Base-by-base conservation (phyloP, 345 rosid species). In the Salix exigua region DNA sequence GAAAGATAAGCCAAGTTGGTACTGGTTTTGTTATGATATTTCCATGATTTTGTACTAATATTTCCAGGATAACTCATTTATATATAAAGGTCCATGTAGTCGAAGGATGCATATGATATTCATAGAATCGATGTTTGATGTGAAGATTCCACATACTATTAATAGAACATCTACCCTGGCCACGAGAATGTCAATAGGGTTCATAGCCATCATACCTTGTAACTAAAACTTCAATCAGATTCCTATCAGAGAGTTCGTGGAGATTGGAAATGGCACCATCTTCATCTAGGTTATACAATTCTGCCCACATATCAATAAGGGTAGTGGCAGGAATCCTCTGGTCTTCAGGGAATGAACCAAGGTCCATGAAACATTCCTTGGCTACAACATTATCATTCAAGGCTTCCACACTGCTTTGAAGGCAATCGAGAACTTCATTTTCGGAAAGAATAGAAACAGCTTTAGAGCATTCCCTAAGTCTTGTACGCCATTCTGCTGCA, bases 351-450 rank as follows among this genome's bases (percentile, higher is more conserved):
- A 81, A 81, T 50, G 74, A 62, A 62, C 84, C 80, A 3, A 81
- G 75, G 65, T 81, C 84, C 80, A 73, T 77, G 72, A 35, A 81
- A 69, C 84, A 81, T 72, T 77, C 78, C 71, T 73, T 81, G 50
- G 38, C 60, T 50, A 6, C 51, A 28, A 33, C 33, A 21, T 69
- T 73, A 40, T 78, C 37, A 40, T 77, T 60, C 58, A 81, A 66
- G 58, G 76, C 81, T 38, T 82, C 84, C 21, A 82, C 48, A n/a
- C 82, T 82, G 21, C 33, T 78, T 78, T 74, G 72, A 35, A 82
- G 76, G 71, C 84, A 74, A 7, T 78, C 10, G 55, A 77, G 76
- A 62, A 82, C 25, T 66, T 40, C 11, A 33, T 33, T 6, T 5
- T 78, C 37, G 11, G 60, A 26, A 21, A 82, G 73, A 58, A 78